Percentiles rank a stretch among this genome's conserved stretches.
phyloP scores from a whole-genome alignment of 2,329 filamentous ascomycete genomes.

The Pseudonectria foliicola region DNA sequence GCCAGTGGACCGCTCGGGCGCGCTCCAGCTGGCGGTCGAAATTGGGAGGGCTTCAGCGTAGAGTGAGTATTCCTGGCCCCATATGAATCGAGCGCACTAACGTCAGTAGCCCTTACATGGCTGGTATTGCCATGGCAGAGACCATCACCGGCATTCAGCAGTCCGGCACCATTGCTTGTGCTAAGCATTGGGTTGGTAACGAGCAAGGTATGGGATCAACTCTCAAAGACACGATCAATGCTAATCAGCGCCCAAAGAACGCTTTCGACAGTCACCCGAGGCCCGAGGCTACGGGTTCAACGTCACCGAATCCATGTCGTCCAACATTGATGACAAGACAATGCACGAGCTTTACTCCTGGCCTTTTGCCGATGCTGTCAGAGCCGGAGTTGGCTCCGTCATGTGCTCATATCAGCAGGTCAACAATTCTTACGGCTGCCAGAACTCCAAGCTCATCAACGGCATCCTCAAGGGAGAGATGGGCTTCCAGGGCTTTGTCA shows the following conservation, averaged over 20 bases:
- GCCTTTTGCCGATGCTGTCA: slow-evolving; percentile 69
- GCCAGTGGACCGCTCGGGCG: slow-evolving; percentile 41
- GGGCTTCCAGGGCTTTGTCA: slow-evolving; percentile 73
- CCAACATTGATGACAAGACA: slow-evolving; percentile 64
- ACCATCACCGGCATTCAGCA: slow-evolving; percentile 76
- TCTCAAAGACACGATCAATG: neutral
- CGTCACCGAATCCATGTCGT: slow-evolving; percentile 52
- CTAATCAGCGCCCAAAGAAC: slow-evolving; percentile 38
- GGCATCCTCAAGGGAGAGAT: slow-evolving; percentile 71
- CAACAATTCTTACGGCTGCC: slow-evolving; percentile 75
- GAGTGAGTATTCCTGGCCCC: slow-evolving; percentile 33
- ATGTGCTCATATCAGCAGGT: slow-evolving; percentile 70
- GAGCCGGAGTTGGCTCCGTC: slow-evolving; percentile 55
- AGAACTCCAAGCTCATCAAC: slow-evolving; percentile 72
- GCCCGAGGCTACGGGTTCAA: slow-evolving; percentile 48
- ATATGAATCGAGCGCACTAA: no score
- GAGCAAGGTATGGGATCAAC: slow-evolving; percentile 49
- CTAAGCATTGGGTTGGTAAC: slow-evolving; percentile 69
- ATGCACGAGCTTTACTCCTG: slow-evolving; percentile 71
- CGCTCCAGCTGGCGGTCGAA: slow-evolving; percentile 39
- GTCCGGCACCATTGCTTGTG: slow-evolving; percentile 74
- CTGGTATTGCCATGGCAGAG: slow-evolving; percentile 64
- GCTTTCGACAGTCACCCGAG: slow-evolving; percentile 59
- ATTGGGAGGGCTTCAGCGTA: slow-evolving; percentile 63
- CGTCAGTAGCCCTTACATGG: slow-evolving; percentile 50